Evolutionary conservation across 2,329 filamentous ascomycete genomes (phyloP).

Genomic region (Hymenoscyphus linearis): DNA sequence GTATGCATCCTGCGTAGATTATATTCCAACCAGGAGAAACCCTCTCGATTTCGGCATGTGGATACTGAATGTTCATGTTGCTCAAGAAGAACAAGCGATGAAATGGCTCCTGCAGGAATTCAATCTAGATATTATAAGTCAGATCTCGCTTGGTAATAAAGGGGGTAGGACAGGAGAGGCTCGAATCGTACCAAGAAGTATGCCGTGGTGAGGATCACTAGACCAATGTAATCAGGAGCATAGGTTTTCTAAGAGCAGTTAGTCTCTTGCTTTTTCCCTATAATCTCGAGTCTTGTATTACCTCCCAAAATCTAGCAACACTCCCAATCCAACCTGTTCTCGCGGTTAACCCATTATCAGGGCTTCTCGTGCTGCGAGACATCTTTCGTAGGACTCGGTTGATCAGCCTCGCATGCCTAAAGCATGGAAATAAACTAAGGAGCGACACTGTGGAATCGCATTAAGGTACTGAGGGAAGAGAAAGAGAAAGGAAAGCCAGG

Average conservation of each 20-base stretch:
- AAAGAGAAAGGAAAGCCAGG: not conserved
- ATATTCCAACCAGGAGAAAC: conserved; percentile 63
- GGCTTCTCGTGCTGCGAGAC: conserved; percentile 20
- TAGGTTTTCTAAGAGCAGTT: conserved; percentile 63
- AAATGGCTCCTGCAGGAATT: conserved; percentile 73
- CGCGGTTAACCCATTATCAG: conserved; percentile 19
- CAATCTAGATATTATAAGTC: conserved; percentile 44
- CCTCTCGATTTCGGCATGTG: conserved; percentile 76
- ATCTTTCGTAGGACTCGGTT: conserved; percentile 11
- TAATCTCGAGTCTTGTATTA: not conserved
- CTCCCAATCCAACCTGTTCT: conserved; percentile 28
- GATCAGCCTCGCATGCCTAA: conserved; percentile 6
- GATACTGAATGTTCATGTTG: conserved; percentile 78
- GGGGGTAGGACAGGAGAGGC: not conserved
- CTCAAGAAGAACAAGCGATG: conserved; percentile 91
- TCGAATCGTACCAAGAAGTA: conserved; percentile 56
- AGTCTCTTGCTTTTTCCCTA: not conserved
- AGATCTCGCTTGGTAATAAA: not conserved
- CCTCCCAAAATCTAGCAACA: conserved; percentile 33
- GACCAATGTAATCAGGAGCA: conserved; percentile 80
- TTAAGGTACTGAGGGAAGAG: not conserved
- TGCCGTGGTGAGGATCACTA: conserved; percentile 61
- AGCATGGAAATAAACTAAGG: conserved; percentile 10
- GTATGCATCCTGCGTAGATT: conserved; percentile 70
- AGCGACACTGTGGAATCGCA: conserved; percentile 7